Conservation (phyloP, 768 basidiomycete genomes). For the Lentinus brumalis region DNA sequence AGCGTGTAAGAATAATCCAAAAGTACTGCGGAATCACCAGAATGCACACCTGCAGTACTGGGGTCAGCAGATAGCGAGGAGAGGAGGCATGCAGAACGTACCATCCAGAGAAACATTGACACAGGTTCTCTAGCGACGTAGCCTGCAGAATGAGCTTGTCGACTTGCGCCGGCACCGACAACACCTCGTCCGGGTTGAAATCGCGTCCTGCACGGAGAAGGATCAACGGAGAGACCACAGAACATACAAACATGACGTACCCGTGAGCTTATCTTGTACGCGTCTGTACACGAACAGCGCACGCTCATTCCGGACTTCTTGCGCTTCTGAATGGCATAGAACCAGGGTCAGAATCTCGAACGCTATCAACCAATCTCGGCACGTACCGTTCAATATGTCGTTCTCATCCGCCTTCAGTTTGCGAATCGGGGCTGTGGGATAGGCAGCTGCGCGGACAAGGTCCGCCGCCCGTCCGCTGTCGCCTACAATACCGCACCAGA, state of each 20-base stretch:
- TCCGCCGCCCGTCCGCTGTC: slow-evolving; percentile 37
- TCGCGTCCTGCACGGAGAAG: slow-evolving; percentile 65
- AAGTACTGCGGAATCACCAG: slow-evolving; percentile 50
- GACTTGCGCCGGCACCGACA: slow-evolving; percentile 84
- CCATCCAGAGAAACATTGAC: slow-evolving; percentile 97
- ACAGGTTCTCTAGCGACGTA: slow-evolving; percentile 91
- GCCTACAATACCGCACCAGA: neutral
- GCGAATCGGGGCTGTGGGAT: slow-evolving; percentile 78
- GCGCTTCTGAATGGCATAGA: slow-evolving; percentile 47
- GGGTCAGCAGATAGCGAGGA: neutral
- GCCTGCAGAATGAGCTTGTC: slow-evolving; percentile 93
- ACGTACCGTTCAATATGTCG: slow-evolving; percentile 86
- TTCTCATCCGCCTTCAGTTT: slow-evolving; percentile 91
- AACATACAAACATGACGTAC: slow-evolving; percentile 40
- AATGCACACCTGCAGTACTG: slow-evolving; percentile 63
- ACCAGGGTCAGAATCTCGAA: slow-evolving; percentile 1
- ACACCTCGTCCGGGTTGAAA: slow-evolving; percentile 80
- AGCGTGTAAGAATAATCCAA: slow-evolving; percentile 7
- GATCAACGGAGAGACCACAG: neutral
- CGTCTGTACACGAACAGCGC: slow-evolving; percentile 93
- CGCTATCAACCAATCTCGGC: neutral
- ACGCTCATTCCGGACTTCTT: slow-evolving; percentile 88
- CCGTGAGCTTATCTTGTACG: slow-evolving; percentile 93
- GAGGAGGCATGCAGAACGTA: slow-evolving; percentile 32
- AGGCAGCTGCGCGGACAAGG: slow-evolving; percentile 64